These are phyloP conservation scores for Cladophialophora chaetospira DNA, from an alignment of 2,329 filamentous ascomycete species.

Conservation along the genomic window DNA sequence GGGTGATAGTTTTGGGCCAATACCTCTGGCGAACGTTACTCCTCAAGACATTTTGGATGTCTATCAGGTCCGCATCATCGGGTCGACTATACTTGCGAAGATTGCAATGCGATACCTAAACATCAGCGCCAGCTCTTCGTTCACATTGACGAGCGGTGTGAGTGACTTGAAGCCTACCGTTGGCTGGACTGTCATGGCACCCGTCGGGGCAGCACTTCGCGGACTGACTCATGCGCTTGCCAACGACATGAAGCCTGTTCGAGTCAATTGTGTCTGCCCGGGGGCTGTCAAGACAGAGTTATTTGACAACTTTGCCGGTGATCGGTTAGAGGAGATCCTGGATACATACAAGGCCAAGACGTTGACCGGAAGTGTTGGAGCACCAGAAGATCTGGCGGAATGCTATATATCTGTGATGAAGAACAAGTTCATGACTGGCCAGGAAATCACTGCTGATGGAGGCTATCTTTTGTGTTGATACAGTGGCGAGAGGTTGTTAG, in stretches of 20 bases:
- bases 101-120: conserved; percentile 41
- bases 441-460: conserved; percentile 40
- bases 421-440: conserved; percentile 45
- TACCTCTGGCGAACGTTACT: conserved; percentile 36
- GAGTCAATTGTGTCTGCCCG: conserved; percentile 47
- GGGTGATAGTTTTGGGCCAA: conserved; percentile 40
- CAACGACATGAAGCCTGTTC: conserved; percentile 45
- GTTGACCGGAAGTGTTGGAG: conserved; percentile 35
- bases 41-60: conserved; percentile 28
- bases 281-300: conserved; percentile 47
- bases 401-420: conserved; percentile 49
- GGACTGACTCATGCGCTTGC: conserved; percentile 43
- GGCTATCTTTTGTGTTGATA: conserved; percentile 37
- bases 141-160: conserved; percentile 47
- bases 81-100: conserved; percentile 44
- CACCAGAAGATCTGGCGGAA: conserved; percentile 46
- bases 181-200: conserved; percentile 38
- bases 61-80: conserved; percentile 41
- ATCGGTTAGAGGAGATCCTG: conserved; percentile 33
- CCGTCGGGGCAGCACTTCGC: conserved; percentile 35
- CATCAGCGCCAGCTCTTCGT: conserved; percentile 34
- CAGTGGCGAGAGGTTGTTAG: too few relatives aligned
- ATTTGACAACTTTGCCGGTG: conserved; percentile 35
- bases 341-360: conserved; percentile 39
- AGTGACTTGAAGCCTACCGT: conserved; percentile 40